phyloP scores from a whole-genome alignment of 108 stramenopile species.

The Aurantiochytrium sp. region DNA sequence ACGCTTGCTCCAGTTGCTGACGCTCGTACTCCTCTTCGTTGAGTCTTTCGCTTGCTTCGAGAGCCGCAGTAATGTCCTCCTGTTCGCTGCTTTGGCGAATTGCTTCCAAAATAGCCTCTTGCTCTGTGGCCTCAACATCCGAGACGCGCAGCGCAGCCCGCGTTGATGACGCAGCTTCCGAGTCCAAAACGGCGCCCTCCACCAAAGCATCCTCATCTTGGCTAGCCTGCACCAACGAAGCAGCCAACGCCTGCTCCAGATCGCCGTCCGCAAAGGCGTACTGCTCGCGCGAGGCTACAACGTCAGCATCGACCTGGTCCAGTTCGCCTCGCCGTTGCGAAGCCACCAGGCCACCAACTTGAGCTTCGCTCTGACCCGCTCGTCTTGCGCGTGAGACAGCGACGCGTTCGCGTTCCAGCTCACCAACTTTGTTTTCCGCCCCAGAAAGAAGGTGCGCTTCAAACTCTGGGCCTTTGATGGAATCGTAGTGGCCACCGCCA shows the following conservation, averaged over 20 bases:
- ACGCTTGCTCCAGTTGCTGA: neutral
- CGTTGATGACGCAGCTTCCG: neutral
- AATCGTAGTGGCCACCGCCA: conserved; percentile 59
- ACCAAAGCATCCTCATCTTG: neutral
- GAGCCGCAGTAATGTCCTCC: neutral
- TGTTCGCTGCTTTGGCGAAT: neutral
- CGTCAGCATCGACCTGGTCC: neutral
- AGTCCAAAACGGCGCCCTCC: neutral
- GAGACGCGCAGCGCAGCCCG: neutral
- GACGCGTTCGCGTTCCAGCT: neutral
- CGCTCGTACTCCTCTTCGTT: neutral
- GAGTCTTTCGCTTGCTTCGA: neutral
- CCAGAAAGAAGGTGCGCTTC: neutral
- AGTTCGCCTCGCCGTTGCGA: neutral
- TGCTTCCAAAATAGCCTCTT: neutral
- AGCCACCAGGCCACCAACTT: neutral
- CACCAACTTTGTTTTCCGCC: neutral
- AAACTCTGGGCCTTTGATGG: conserved; percentile 20
- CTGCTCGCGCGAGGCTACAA: neutral
- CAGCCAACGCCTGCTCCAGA: neutral
- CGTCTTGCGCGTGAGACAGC: neutral
- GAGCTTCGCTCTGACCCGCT: neutral
- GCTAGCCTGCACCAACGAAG: neutral
- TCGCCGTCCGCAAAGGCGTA: neutral
- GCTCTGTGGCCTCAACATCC: neutral